phyloP scores from a whole-genome alignment of 352 stramenopile species.

The Phytophthora tubulina region DNA sequence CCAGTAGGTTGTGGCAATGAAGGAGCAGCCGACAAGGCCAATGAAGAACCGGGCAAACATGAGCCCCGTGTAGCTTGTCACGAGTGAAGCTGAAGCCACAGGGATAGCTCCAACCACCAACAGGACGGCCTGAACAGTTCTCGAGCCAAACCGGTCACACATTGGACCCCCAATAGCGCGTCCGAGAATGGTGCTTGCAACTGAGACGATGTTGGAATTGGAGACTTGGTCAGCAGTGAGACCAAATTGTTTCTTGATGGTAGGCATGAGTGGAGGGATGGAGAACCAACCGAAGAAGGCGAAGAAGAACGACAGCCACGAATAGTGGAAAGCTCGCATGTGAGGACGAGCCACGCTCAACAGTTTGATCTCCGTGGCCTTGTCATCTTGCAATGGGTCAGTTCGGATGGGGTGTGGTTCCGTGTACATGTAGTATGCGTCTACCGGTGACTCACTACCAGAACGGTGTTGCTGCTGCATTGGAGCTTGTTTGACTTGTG shows the following conservation, averaged over 20 bases:
- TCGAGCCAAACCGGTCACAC: conserved; percentile 93
- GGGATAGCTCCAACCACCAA: conserved; percentile 86
- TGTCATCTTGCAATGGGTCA: conserved; percentile 47
- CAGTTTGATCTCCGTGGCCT: conserved; percentile 45
- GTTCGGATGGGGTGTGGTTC: conserved; percentile 34
- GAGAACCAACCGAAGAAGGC: conserved; percentile 96
- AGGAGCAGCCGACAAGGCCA: conserved; percentile 93
- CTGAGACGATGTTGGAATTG: conserved; percentile 93
- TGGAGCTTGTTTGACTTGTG: not conserved
- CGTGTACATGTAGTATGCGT: not conserved
- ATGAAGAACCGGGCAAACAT: conserved; percentile 94
- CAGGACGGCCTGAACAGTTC: conserved; percentile 80
- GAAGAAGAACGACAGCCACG: conserved; percentile 95
- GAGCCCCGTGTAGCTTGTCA: conserved; percentile 80
- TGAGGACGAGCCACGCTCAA: conserved; percentile 68
- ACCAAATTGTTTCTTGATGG: conserved; percentile 88
- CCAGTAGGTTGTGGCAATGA: conserved; percentile 96
- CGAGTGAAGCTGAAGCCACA: conserved; percentile 86
- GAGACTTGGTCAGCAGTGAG: conserved; percentile 89
- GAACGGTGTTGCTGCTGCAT: not conserved
- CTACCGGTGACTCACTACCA: not conserved
- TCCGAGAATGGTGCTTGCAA: conserved; percentile 91
- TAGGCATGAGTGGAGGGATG: conserved; percentile 93
- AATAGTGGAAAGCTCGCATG: conserved; percentile 95
- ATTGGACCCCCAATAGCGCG: conserved; percentile 92